phyloP scores from a whole-genome alignment of 352 stramenopile genomes.

The Globisporangium echinulatum region DNA sequence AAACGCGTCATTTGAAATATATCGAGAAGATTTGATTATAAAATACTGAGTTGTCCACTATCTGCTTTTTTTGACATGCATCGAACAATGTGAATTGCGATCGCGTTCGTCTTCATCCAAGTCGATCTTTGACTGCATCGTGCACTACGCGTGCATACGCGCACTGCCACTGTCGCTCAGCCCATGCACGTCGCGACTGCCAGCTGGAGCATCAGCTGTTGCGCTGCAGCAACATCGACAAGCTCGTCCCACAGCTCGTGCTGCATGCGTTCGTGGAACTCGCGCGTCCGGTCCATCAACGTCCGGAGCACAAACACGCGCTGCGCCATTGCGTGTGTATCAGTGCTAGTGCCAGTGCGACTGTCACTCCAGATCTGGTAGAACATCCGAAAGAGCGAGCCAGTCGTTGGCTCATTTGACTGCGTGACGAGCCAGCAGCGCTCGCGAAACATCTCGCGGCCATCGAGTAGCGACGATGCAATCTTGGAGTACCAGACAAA shows the following conservation, averaged over 20 bases:
- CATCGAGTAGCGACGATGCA: not conserved
- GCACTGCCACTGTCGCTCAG: not conserved
- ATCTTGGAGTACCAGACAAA: conserved; percentile 6
- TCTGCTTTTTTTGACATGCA: not conserved
- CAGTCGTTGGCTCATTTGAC: not conserved
- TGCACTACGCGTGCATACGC: not conserved
- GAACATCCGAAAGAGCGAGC: conserved; percentile 4
- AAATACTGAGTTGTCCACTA: too few species aligned
- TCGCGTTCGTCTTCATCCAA: not conserved
- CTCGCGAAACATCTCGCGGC: conserved; percentile 3
- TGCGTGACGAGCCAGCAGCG: conserved; percentile 6
- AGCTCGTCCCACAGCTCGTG: conserved; percentile 4
- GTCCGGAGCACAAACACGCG: conserved; percentile 8
- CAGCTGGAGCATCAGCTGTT: not conserved
- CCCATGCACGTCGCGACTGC: not conserved
- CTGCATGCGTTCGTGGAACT: conserved; percentile 9
- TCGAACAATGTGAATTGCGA: not conserved
- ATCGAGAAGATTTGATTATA: too few species aligned
- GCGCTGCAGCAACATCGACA: not conserved
- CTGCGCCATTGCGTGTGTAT: not conserved
- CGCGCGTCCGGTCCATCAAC: conserved; percentile 1
- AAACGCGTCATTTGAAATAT: too few species aligned
- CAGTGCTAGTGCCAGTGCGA: not conserved
- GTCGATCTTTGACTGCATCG: not conserved
- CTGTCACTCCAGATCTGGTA: conserved; percentile 3